Evolutionary conservation across 2,329 filamentous ascomycete genomes (phyloP), one percentile per base, ranked within the genome.

Genomic region (Trichophyton schoenleinii): DNA sequence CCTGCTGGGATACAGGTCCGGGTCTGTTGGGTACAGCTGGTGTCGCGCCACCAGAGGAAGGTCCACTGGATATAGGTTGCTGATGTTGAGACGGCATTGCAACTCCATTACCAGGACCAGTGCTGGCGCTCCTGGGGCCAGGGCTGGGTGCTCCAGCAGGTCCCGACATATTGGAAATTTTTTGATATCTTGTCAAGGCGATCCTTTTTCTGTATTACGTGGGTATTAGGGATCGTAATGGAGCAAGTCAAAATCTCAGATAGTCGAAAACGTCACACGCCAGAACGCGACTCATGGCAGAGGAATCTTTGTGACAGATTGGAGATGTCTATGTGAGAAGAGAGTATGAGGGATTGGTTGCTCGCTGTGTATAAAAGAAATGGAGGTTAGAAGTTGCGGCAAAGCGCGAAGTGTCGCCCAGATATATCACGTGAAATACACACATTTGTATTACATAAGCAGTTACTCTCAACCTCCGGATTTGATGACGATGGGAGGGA

Each of bases 1-100:
- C 95, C 69, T 95, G 89, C 65, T 92, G 90, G 1, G 87, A 90
- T 75, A 90, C 86, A 13, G 71, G 71, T 70, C 71, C 8, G 71
- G 69, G 36, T 69, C 70, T 25, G 70, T 41, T 58, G 22, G 55
- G 66, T 48, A 69, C 64, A n/a, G 71, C 68, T 3, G 73, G 74
- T 57, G 78, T 71, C 62, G 79, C 73, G 67, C 74, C 64, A 62
- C 73, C 69, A 64, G 78, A 73, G 63, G 80, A 74, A 63, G 80
- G 74, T 63, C 78, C 75, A 48, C 75, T 76, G 65, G 76, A 73
- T 61, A 75, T 72, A 58, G 63, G 63, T 60, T 76, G 77, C 64
- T 79, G 78, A 63, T 78, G 77, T 64, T 78, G 76, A 61, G 76
- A 72, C 72, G 80, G 77, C 67, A 77, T 76, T 34, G 71, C 67